These are phyloP conservation scores for Davidsoniella neocaledoniae DNA, from an alignment of 2,329 filamentous ascomycete genomes.

Conservation along the genomic window DNA sequence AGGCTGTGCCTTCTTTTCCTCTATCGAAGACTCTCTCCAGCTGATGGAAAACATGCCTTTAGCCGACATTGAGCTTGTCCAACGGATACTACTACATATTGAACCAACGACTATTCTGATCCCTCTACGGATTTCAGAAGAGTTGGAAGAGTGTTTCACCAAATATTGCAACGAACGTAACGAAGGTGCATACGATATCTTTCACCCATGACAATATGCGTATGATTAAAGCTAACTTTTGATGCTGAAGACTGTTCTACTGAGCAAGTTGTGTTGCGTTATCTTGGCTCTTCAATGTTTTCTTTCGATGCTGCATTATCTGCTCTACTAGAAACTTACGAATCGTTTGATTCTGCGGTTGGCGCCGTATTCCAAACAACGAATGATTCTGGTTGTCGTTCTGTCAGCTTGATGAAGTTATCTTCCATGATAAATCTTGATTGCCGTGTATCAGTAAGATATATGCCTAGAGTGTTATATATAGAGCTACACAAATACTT, in stretches of 20 bases:
- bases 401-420: constrained; percentile 48
- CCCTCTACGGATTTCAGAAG: constrained; percentile 28
- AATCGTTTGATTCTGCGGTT: constrained; percentile 46
- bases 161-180: constrained; percentile 9
- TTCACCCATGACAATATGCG: background rate
- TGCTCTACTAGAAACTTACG: constrained; percentile 19
- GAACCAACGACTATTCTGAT: constrained; percentile 40
- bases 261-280: constrained; percentile 33
- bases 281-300: constrained; percentile 58
- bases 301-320: constrained; percentile 41
- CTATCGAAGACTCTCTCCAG: constrained; percentile 42
- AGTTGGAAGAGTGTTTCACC: constrained; percentile 16
- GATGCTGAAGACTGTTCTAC: background rate
- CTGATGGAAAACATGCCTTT: constrained; percentile 61
- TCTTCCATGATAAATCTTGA: constrained; percentile 58
- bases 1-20: constrained; percentile 69
- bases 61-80: constrained; percentile 51
- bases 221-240: background rate
- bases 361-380: constrained; percentile 20
- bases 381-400: constrained; percentile 25
- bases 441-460: constrained; percentile 47
- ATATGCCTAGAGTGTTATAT: background rate
- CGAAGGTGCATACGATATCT: background rate
- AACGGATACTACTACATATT: constrained; percentile 38
- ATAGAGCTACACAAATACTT: background rate